These are phyloP conservation scores for Acephala macrosclerotiorum DNA, from an alignment of 2,329 filamentous ascomycete species.

Conservation along the genomic window DNA sequence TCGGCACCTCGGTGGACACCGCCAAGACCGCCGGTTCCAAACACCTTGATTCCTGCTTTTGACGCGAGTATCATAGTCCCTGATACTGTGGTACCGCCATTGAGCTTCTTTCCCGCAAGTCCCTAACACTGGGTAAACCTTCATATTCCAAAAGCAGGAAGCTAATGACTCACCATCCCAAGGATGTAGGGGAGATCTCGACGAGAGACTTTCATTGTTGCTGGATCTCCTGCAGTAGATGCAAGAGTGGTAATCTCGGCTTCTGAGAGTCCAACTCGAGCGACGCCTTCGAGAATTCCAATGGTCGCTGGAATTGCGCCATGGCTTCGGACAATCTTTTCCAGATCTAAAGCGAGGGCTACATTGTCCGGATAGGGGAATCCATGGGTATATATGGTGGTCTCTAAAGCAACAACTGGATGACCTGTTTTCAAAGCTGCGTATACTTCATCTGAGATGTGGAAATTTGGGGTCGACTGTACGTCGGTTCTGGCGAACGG, in stretches of 20 bases:
- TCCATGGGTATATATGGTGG: slow-evolving; percentile 97
- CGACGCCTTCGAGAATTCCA: slow-evolving; percentile 83
- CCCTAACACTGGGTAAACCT: slow-evolving; percentile 53
- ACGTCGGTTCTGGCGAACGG: no score
- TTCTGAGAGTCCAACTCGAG: slow-evolving; percentile 77
- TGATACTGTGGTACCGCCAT: slow-evolving; percentile 92
- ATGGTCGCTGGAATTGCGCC: slow-evolving; percentile 91
- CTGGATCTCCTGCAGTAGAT: slow-evolving; percentile 67
- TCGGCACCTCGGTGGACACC: slow-evolving; percentile 93
- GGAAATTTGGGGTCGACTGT: slow-evolving; percentile 10
- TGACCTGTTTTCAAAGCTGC: slow-evolving; percentile 76
- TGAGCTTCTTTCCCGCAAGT: slow-evolving; percentile 69
- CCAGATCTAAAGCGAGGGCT: slow-evolving; percentile 77
- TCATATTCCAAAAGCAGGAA: not conserved
- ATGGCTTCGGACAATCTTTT: slow-evolving; percentile 80
- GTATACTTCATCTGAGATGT: slow-evolving; percentile 65
- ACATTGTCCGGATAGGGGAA: slow-evolving; percentile 77
- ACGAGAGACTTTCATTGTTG: slow-evolving; percentile 83
- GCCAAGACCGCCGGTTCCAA: slow-evolving; percentile 93
- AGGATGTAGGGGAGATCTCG: slow-evolving; percentile 85
- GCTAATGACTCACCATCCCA: slow-evolving; percentile 68
- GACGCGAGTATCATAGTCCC: slow-evolving; percentile 91
- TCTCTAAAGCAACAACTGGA: slow-evolving; percentile 92
- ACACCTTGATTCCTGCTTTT: slow-evolving; percentile 87
- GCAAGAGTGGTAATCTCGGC: slow-evolving; percentile 77